A percentile compares a stretch with the other conserved stretches of the same genome.
Conservation (phyloP, 192 early-diverging fungal genomes). For the Entomortierella lignicola region DNA sequence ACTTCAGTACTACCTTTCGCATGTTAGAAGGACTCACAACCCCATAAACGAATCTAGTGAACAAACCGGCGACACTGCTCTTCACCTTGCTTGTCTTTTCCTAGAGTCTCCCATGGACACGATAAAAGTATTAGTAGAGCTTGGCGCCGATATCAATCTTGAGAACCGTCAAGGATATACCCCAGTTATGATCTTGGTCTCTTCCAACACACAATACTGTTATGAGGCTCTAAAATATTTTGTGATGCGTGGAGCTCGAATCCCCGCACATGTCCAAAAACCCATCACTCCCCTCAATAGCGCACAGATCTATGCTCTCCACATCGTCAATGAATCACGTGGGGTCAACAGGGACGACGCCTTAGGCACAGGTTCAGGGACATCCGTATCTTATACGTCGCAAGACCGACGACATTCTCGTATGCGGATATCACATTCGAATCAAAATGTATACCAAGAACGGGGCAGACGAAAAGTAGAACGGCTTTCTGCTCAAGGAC, state of each 20-base stretch:
- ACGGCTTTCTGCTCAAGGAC: conserved; percentile 29
- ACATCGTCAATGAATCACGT: conserved; percentile 40
- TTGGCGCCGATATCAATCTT: conserved; percentile 50
- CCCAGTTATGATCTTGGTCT: conserved; percentile 47
- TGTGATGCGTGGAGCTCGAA: conserved; percentile 49
- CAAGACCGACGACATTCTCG: conserved; percentile 22
- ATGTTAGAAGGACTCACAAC: conserved; percentile 11
- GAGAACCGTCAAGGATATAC: conserved; percentile 52
- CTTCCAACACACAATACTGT: conserved; percentile 48
- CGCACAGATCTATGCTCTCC: conserved; percentile 41
- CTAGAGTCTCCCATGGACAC: conserved; percentile 43
- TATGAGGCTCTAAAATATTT: conserved; percentile 51
- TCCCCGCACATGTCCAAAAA: conserved; percentile 45
- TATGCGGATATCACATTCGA: conserved; percentile 3
- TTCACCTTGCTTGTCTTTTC: conserved; percentile 48
- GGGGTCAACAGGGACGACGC: not conserved
- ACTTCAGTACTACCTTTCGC: conserved; percentile 32
- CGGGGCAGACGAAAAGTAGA: conserved; percentile 20
- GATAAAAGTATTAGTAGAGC: conserved; percentile 42
- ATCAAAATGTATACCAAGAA: conserved; percentile 28
- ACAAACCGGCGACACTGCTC: conserved; percentile 43
- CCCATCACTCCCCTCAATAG: conserved; percentile 47
- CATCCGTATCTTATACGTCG: not conserved
- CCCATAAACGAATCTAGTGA: conserved; percentile 50
- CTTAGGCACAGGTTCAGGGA: not conserved